A percentile compares a stretch with the other conserved stretches of the same genome.
phyloP scores from a whole-genome alignment of 768 basidiomycete genomes.

The Kwoniella pini region DNA sequence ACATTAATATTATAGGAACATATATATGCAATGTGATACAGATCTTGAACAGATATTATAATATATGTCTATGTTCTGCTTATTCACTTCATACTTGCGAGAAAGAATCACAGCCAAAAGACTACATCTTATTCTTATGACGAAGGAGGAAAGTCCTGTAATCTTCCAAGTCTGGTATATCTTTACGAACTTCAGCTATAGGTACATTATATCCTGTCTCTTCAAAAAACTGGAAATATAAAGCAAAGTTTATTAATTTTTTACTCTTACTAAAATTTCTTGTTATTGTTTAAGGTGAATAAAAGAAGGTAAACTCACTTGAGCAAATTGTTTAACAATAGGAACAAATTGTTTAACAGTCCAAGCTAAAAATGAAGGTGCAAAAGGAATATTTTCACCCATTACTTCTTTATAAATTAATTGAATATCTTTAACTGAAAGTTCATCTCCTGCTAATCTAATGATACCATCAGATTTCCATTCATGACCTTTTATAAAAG shows the following conservation, averaged over 20 bases:
- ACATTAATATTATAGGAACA: too few species aligned
- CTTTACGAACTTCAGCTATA: constrained; percentile 8
- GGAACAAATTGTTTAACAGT: constrained; percentile 6
- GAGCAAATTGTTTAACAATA: constrained; percentile 3
- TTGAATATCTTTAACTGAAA: constrained; percentile 20
- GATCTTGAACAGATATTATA: too few species aligned
- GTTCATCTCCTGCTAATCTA: constrained; percentile 27
- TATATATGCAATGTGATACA: too few species aligned
- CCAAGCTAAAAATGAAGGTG: constrained; percentile 7
- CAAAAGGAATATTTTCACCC: constrained; percentile 3
- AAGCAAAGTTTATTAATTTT: not conserved
- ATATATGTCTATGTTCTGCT: too few species aligned
- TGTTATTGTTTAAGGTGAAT: not conserved
- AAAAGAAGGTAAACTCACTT: constrained; percentile 1
- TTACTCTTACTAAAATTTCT: not conserved
- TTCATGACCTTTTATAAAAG: constrained; percentile 19
- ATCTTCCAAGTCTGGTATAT: constrained; percentile 20
- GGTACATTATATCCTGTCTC: constrained; percentile 17
- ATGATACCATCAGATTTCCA: constrained; percentile 16
- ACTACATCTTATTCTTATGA: constrained; percentile 2
- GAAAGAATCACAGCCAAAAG: too few species aligned
- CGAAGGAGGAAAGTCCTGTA: constrained; percentile 12
- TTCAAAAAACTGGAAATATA: constrained; percentile 12
- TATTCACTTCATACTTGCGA: too few species aligned
- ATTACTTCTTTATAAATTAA: constrained; percentile 20